Percentiles rank a stretch among this genome's conserved stretches.
These are phyloP conservation scores for Pleurotus sapidus DNA, from an alignment of 768 basidiomycete genomes.

Conservation along the genomic window DNA sequence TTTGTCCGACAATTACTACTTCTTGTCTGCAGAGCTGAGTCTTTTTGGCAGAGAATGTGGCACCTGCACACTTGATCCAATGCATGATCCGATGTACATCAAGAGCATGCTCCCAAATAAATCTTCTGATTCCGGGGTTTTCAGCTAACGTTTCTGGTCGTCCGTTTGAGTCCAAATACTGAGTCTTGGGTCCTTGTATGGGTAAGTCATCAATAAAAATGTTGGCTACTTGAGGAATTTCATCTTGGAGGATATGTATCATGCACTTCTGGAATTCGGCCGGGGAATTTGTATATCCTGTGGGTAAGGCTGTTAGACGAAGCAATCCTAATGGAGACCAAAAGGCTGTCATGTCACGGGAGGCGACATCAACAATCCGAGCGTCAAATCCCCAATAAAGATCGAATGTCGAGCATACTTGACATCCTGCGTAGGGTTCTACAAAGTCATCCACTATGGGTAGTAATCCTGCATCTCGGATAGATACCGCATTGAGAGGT, in stretches of 20 bases:
- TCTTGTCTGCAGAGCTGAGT: slow-evolving; percentile 18
- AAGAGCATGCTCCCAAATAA: slow-evolving; percentile 35
- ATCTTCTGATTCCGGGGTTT: slow-evolving; percentile 26
- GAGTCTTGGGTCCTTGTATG: slow-evolving; percentile 24
- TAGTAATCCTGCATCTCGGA: slow-evolving; percentile 3
- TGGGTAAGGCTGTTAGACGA: slow-evolving; percentile 10
- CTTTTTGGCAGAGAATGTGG: slow-evolving; percentile 33
- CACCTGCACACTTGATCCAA: slow-evolving; percentile 23
- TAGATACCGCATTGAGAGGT: slow-evolving; percentile 11
- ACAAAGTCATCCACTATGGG: slow-evolving; percentile 5
- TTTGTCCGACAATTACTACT: slow-evolving; percentile 12
- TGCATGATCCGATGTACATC: slow-evolving; percentile 31
- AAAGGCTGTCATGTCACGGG: slow-evolving; percentile 10
- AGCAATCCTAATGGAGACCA: background rate
- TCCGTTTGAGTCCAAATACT: slow-evolving; percentile 22
- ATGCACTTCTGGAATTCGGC: no score
- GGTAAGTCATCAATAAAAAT: slow-evolving; percentile 4
- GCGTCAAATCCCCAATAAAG: slow-evolving; percentile 8
- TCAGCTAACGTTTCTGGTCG: slow-evolving; percentile 16
- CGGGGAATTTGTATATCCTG: background rate
- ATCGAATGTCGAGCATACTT: background rate
- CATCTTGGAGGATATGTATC: no score
- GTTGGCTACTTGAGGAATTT: no score
- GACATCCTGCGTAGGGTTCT: slow-evolving; percentile 6
- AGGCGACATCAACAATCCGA: background rate